A percentile compares a stretch with the other conserved stretches of the same genome.
Evolutionary conservation across 108 stramenopile species (phyloP).

Genomic region (Cylindrotheca fusiformis): DNA sequence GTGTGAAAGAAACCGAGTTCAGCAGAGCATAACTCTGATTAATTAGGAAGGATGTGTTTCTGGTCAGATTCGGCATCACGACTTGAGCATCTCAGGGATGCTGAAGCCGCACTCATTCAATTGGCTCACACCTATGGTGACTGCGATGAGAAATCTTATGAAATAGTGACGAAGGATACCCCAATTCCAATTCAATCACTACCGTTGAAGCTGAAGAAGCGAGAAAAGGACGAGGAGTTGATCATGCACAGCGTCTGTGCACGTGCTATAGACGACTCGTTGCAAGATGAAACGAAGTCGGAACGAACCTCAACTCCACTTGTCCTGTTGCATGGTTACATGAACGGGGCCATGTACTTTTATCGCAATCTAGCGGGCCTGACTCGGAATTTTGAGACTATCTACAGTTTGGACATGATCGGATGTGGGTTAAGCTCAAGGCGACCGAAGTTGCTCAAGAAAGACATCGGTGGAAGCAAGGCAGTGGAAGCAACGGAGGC

Average conservation of each 20-base stretch:
- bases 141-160: too few relatives aligned
- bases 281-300: too few relatives aligned
- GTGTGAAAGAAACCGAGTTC: too few relatives aligned
- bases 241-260: too few relatives aligned
- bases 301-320: too few relatives aligned
- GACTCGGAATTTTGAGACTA: conserved; percentile 39
- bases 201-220: too few relatives aligned
- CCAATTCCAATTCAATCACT: too few relatives aligned
- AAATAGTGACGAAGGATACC: too few relatives aligned
- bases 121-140: conserved; percentile 36
- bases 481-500: conserved; percentile 43
- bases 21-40: too few relatives aligned
- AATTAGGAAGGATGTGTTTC: conserved; percentile 4
- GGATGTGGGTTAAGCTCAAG: conserved; percentile 87
- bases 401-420: conserved; percentile 81
- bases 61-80: conserved; percentile 12
- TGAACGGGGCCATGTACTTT: conserved; percentile 82
- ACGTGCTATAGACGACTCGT: too few relatives aligned
- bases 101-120: conserved; percentile 50
- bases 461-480: too few relatives aligned
- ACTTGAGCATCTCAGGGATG: conserved; percentile 26
- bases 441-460: conserved; percentile 45
- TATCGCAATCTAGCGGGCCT: conserved; percentile 80
- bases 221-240: too few relatives aligned
- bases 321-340: conserved; percentile 88